These are phyloP conservation scores for Eutypa lata DNA, from an alignment of 2,329 filamentous ascomycete species.

Conservation along the genomic window DNA sequence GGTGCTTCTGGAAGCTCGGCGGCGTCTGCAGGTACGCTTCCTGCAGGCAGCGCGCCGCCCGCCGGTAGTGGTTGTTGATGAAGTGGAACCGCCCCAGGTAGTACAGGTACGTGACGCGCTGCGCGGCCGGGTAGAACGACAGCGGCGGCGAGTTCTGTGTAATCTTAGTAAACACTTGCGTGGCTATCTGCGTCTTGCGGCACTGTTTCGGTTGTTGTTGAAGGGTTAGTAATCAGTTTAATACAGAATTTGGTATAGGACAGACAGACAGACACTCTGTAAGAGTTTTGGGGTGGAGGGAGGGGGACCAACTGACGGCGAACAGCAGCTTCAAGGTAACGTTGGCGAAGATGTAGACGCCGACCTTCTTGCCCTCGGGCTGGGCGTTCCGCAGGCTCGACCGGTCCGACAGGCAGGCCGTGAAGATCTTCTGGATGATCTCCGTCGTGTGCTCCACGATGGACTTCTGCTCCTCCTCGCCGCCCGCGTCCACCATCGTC, in stretches of 20 bases:
- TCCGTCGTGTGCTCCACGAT: slow-evolving; percentile 86
- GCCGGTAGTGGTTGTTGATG: slow-evolving; percentile 76
- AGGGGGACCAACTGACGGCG: slow-evolving; percentile 54
- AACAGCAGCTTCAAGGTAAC: slow-evolving; percentile 85
- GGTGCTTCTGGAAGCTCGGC: slow-evolving; percentile 63
- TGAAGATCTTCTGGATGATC: slow-evolving; percentile 86
- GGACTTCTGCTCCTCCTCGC: slow-evolving; percentile 67
- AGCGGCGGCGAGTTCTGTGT: slow-evolving; percentile 79
- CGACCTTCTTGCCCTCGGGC: slow-evolving; percentile 80
- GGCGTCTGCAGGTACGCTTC: slow-evolving; percentile 73
- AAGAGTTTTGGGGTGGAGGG: too few species aligned
- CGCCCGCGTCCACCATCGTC: slow-evolving; percentile 47
- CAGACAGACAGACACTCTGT: too few species aligned
- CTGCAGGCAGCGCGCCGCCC: slow-evolving; percentile 72
- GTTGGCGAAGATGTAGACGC: slow-evolving; percentile 90
- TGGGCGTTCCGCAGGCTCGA: slow-evolving; percentile 62
- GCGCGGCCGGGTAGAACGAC: slow-evolving; percentile 75
- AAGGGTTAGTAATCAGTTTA: too few species aligned
- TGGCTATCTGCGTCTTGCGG: slow-evolving; percentile 76
- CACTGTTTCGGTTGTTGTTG: slow-evolving; percentile 48
- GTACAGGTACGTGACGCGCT: slow-evolving; percentile 90
- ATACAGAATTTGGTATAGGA: too few species aligned
- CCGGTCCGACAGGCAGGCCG: slow-evolving; percentile 81
- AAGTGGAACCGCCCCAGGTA: slow-evolving; percentile 91
- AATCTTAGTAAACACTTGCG: slow-evolving; percentile 88